Evolutionary conservation across 1,284 basidiomycete species (phyloP), one percentile per base, ranked within the genome.

Genomic region (Rhodotorula mucilaginosa): DNA sequence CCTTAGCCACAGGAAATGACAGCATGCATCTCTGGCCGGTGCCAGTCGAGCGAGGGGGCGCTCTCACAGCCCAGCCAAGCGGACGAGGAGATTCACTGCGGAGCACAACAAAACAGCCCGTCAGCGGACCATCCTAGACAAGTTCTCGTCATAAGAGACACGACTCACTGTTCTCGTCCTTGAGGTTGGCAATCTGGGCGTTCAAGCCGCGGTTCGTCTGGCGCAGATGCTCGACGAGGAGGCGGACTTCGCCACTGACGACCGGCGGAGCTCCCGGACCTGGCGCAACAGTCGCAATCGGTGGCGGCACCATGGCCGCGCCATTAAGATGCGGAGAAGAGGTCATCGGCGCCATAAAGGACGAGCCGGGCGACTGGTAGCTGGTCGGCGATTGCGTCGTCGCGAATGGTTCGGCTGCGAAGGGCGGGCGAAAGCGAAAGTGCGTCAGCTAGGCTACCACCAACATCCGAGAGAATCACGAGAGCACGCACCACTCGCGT

Each of bases 121-220:
- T 63, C 61, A 63, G 61, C n/a, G 12, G 2, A 10, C 3, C 12
- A 7, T 3, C 19, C 7, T 1, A 2, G 18, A 7, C 15, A 29
- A 23, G 34, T 5, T 10, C 16, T 8, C 23, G 3, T 12, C 23
- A 10, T 1, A 13, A 46, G 26, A 12, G n/a, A 6, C 19, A n/a
- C 0, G 26, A 31, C 62, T n/a, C 26, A 64, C 62, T 64, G 62
- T 64, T 54, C 62, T 64, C 62, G 62, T 64, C 62, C 39, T 48
- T 54, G 21, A 48, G 46, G 12, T 23, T 13, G 6, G 31, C n/a
- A 2, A 64, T 54, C 62, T 57, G 39, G 26, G 54, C 15, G 54
- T 56, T 47, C 26, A 64, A 46, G n/a, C 54, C 51, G 21, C 54
- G 29, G 44, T 54, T 64, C 18, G 51, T 64, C 52, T 54, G 26